These are phyloP conservation scores for Aspergillus pseudoglaucus DNA, from an alignment of 2,329 filamentous ascomycete species.

Conservation along the genomic window DNA sequence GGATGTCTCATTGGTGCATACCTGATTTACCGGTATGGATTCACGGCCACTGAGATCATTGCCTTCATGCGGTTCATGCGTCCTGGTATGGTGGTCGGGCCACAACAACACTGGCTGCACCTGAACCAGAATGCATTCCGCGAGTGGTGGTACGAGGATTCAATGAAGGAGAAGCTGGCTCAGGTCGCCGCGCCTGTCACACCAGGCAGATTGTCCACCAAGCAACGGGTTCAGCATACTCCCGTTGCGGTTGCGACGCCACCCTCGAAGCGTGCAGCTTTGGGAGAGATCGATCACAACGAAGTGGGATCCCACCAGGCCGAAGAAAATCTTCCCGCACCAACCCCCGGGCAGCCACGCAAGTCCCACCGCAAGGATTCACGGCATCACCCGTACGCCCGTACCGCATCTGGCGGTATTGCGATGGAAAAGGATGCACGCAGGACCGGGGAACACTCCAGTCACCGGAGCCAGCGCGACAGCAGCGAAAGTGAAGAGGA, in stretches of 20 bases:
- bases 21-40: slow-evolving; percentile 92
- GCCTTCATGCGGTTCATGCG: slow-evolving; percentile 99
- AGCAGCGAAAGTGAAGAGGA: slow-evolving; percentile 72
- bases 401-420: slow-evolving; percentile 46
- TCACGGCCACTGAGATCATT: slow-evolving; percentile 95
- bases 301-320: slow-evolving; percentile 42
- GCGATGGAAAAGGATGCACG: slow-evolving; percentile 27
- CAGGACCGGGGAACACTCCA: slow-evolving; percentile 37
- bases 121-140: slow-evolving; percentile 94
- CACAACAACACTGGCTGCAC: slow-evolving; percentile 98
- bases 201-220: slow-evolving; percentile 46
- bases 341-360: slow-evolving; percentile 89
- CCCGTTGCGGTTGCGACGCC: slow-evolving; percentile 76
- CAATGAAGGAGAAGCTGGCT: slow-evolving; percentile 74
- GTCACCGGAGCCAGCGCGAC: slow-evolving; percentile 46
- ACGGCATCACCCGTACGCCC: slow-evolving; percentile 66
- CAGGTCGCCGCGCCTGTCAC: slow-evolving; percentile 53
- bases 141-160: slow-evolving; percentile 89
- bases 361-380: slow-evolving; percentile 75
- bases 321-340: slow-evolving; percentile 88
- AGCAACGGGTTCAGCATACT: slow-evolving; percentile 58
- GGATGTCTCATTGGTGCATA: slow-evolving; percentile 97
- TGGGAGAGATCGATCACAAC: slow-evolving; percentile 92
- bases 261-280: slow-evolving; percentile 71
- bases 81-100: slow-evolving; percentile 96